Base-by-base conservation (phyloP, 2,329 filamentous ascomycete genomes). In the Nannizziopsis barbatae region DNA sequence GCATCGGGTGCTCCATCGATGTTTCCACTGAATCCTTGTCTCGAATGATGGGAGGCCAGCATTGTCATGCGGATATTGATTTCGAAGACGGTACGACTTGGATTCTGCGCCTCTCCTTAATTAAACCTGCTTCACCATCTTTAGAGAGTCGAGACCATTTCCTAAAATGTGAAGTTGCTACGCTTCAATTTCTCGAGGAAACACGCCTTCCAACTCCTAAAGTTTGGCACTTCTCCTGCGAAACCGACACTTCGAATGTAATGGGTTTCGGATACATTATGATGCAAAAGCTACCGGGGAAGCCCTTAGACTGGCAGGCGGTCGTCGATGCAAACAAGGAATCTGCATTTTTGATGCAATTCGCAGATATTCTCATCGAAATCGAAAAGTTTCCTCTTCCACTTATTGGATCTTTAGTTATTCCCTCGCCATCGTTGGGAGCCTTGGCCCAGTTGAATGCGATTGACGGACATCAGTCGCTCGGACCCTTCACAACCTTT, bases 1-100 rank as follows among this genome's bases (percentile, higher is more conserved):
- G 68, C 4, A 51, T 68, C 8, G 46, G 55, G n/a, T 71, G 65
- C 47, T 61, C 57, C 12, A 61, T 15, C 59, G 62, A 69, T 49
- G 57, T 55, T 54, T 53, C 54, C 2, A 64, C 52, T 17, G 59
- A 56, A 38, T 9, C 36, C 8, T 38, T 38, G 18, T 63, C 55
- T 32, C 63, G 64, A 8, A 61, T 71, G 0, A 72, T 73, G 65
- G 68, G 68, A 1, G 67, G 68, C 1, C 69, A 67, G 64, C 71
- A 73, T 52, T 72, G 66, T 53, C 67, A 72, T 51, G 52, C 69
- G 35, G 63, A 69, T 33, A 55, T 73, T 42, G 48, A 40, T 7
- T 73, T 73, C 50, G 61, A 69, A 3, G 70, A 73, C 53, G 67
- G 66, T 35, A 52, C 68, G 18, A 59, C 51, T 42, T 73, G 69